Base-by-base conservation (phyloP, 73 alveolate species). In the Paramecium pentaurelia region DNA sequence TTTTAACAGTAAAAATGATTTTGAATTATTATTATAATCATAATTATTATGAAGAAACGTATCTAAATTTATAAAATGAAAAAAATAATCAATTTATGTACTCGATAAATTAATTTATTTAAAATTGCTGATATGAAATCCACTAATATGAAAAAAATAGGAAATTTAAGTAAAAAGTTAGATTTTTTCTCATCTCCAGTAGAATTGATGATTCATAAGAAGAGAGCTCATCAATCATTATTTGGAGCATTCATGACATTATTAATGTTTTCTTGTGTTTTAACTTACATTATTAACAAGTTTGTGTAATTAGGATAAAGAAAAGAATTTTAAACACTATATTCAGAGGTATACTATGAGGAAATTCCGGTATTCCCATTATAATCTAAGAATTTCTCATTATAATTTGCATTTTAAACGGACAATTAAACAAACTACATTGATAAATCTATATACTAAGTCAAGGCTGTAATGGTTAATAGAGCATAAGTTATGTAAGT, bases 1-100 rank as follows among this genome's bases (percentile, higher is more conserved):
- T 16, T 80, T 80, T 64, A 80, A 80, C 58, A 80, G 91, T 80
- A 80, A 49, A 80, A 80, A 80, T 36, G 75, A 80, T 28, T 80
- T 80, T 80, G 91, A 80, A 47, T 49, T 80, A 28, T 42, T 80
- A 25, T 45, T 80, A 36, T 49, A 80, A 80, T 64, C 42, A 64
- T 64, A 28, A 64, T 64, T 11, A 64, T 64, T 28, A 64, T 54
- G 70, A 54, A 54, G 70, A 54, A 54, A 54, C 70, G 70, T 64
- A 54, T 54, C 70, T 54, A 54, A 54, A 54, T n/a, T 54, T 54
- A n/a, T n/a, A n/a, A 54, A 54, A 54, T 16, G 70, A 4, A 54
- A 49, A 49, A 54, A 54, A 3, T 25, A 54, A 54, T 54, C 70
- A 54, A 54, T 18, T 54, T 54, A 54, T 54, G 70, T 54, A 49